These are phyloP conservation scores for Teratosphaeria pseudoeucalypti DNA, from an alignment of 2,329 filamentous ascomycete species.

Conservation along the genomic window DNA sequence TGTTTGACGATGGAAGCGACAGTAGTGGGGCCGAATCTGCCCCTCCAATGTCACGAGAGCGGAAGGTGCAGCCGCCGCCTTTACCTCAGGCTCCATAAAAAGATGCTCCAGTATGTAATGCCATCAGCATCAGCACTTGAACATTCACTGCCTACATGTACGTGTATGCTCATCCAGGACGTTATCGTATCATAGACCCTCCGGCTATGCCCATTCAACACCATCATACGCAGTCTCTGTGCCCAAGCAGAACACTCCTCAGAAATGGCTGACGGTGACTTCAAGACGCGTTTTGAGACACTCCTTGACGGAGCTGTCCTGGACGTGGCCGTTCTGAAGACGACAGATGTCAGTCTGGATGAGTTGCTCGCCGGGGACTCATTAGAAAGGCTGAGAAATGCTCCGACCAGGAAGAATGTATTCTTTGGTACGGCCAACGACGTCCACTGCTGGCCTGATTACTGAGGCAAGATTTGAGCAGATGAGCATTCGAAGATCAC, in stretches of 20 bases:
- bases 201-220: too few relatives aligned
- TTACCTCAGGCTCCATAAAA: background rate
- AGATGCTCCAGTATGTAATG: background rate
- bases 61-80: background rate
- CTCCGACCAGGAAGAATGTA: conserved; percentile 17
- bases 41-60: background rate
- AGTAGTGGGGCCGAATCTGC: background rate
- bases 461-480: conserved; percentile 13
- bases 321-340: conserved; percentile 18
- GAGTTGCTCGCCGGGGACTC: conserved; percentile 11
- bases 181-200: background rate
- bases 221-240: too few relatives aligned
- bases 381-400: conserved; percentile 13
- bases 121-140: background rate
- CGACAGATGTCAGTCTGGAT: conserved; percentile 11
- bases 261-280: background rate
- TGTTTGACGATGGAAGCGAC: background rate
- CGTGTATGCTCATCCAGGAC: background rate
- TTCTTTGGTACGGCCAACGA: conserved; percentile 18
- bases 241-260: too few relatives aligned
- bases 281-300: conserved; percentile 13
- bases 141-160: background rate
- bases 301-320: conserved; percentile 14
- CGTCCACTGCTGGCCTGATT: conserved; percentile 3
- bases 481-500: conserved; percentile 19